These are phyloP conservation scores for Jackrogersella multiformis DNA, from an alignment of 495 filamentous ascomycete species.

Conservation along the genomic window DNA sequence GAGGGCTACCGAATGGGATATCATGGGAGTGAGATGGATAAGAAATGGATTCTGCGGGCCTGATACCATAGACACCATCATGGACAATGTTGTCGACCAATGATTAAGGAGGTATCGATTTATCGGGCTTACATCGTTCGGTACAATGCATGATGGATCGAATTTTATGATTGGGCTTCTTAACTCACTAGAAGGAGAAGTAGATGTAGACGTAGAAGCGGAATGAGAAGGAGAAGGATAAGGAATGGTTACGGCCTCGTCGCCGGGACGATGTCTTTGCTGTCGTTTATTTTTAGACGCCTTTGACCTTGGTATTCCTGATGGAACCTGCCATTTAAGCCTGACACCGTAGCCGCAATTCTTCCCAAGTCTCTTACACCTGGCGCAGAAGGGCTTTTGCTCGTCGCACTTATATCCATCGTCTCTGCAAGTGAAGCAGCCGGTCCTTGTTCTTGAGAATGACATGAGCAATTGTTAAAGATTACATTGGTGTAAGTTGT, in stretches of 20 bases:
- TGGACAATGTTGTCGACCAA: conserved; percentile 43
- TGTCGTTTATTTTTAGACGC: conserved; percentile 19
- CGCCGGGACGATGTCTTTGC: not conserved
- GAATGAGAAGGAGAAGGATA: not conserved
- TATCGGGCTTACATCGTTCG: conserved; percentile 21
- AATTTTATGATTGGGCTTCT: not conserved
- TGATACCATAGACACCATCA: conserved; percentile 41
- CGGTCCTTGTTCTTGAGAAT: conserved; percentile 44
- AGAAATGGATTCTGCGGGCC: conserved; percentile 40
- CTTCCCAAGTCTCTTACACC: conserved; percentile 41
- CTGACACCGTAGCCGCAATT: conserved; percentile 43
- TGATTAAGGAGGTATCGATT: conserved; percentile 43
- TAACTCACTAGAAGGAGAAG: not conserved
- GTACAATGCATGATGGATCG: conserved; percentile 25
- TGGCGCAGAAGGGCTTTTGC: conserved; percentile 43
- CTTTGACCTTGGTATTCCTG: conserved; percentile 24
- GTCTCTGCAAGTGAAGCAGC: conserved; percentile 47
- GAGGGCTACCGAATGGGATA: conserved; percentile 38
- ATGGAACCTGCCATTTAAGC: conserved; percentile 40
- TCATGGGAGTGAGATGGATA: conserved; percentile 43
- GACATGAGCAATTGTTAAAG: conserved; percentile 16
- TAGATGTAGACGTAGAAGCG: not conserved
- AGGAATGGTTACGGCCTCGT: not conserved
- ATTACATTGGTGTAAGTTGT: not conserved
- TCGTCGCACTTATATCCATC: conserved; percentile 49